These are phyloP conservation scores for Pythium phragmitis DNA, from an alignment of 352 stramenopile genomes.

Conservation along the genomic window DNA sequence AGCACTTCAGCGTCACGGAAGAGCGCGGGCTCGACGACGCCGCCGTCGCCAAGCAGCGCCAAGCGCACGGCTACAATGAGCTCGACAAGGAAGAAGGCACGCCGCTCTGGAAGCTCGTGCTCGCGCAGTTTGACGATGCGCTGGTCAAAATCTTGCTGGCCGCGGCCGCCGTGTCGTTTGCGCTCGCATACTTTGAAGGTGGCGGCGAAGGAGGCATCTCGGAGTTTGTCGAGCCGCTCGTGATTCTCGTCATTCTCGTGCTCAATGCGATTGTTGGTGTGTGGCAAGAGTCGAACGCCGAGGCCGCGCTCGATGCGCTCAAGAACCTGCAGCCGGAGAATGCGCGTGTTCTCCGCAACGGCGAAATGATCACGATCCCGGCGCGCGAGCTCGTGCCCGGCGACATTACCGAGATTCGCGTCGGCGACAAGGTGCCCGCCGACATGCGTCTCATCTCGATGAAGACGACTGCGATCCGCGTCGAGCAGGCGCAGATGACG, in stretches of 20 bases:
- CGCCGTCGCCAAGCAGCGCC: constrained; percentile 58
- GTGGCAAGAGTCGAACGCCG: constrained; percentile 94
- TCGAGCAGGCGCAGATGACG: constrained; percentile 97
- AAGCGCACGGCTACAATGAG: constrained; percentile 81
- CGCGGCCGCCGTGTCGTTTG: constrained; percentile 93
- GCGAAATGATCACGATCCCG: constrained; percentile 81
- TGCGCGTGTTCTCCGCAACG: constrained; percentile 85
- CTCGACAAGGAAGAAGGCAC: constrained; percentile 89
- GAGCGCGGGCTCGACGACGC: constrained; percentile 46
- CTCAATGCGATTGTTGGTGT: constrained; percentile 97
- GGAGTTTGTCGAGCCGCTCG: constrained; percentile 95
- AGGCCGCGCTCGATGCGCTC: constrained; percentile 93
- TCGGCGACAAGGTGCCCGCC: constrained; percentile 97
- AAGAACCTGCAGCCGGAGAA: constrained; percentile 95
- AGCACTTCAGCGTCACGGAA: constrained; percentile 75
- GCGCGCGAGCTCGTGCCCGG: constrained; percentile 94
- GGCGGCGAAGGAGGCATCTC: constrained; percentile 79
- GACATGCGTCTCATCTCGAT: constrained; percentile 95
- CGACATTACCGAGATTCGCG: constrained; percentile 95
- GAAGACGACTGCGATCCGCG: constrained; percentile 92
- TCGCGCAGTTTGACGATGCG: constrained; percentile 99
- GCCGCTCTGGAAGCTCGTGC: constrained; percentile 92
- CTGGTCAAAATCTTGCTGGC: constrained; percentile 98
- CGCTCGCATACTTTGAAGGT: constrained; percentile 93
- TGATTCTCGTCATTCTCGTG: constrained; percentile 97